Evolutionary conservation across 2,329 filamentous ascomycete species (phyloP).

Genomic region (Helminthosporium solani): DNA sequence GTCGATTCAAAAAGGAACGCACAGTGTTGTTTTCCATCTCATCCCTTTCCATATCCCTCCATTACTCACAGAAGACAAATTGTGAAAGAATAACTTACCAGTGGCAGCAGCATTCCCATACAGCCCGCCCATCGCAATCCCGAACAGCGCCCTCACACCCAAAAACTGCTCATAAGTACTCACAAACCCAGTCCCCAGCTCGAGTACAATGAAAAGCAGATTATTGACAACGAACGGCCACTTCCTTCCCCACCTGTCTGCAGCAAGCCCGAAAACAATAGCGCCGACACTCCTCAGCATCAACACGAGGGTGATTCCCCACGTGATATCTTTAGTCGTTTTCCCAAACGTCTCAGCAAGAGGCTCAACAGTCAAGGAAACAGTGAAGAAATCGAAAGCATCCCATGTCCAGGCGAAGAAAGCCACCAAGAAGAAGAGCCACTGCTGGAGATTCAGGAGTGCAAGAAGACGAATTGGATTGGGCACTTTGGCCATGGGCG

Average conservation of each 20-base stretch:
- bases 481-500: slow-evolving; percentile 55
- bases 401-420: slow-evolving; percentile 52
- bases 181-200: slow-evolving; percentile 61
- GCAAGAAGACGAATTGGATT: slow-evolving; percentile 56
- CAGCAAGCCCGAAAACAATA: slow-evolving; percentile 56
- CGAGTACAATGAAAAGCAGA: slow-evolving; percentile 60
- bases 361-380: slow-evolving; percentile 57
- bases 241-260: slow-evolving; percentile 58
- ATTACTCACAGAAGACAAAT: not conserved
- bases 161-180: slow-evolving; percentile 60
- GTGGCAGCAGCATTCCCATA: slow-evolving; percentile 64
- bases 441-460: slow-evolving; percentile 56
- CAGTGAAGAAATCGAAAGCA: slow-evolving; percentile 64
- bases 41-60: not conserved
- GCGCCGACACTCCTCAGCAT: slow-evolving; percentile 63
- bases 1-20: not conserved
- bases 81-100: slow-evolving; percentile 14
- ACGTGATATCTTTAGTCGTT: slow-evolving; percentile 60
- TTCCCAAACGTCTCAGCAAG: slow-evolving; percentile 57
- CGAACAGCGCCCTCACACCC: slow-evolving; percentile 60
- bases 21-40: not conserved
- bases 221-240: slow-evolving; percentile 62
- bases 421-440: slow-evolving; percentile 57
- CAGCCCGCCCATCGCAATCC: slow-evolving; percentile 64
- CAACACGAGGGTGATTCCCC: slow-evolving; percentile 52